Evolutionary conservation across 108 stramenopile species (phyloP).

Genomic region (Nitzschia sp.): DNA sequence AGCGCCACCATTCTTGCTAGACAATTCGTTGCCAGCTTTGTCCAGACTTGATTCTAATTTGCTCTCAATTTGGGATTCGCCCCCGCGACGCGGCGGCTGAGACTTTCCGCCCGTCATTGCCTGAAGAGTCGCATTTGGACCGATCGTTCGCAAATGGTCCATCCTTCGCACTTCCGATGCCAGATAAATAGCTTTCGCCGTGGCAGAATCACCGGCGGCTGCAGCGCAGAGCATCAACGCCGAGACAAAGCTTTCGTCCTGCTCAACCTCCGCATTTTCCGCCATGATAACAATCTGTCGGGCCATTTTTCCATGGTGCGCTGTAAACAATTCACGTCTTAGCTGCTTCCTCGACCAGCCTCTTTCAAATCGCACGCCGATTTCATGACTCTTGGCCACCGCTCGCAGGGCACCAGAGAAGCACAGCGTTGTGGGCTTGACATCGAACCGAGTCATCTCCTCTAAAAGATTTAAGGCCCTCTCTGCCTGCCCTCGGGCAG

Average conservation of each 20-base stretch:
- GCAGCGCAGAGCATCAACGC: conserved; percentile 84
- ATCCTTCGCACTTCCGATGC: conserved; percentile 72
- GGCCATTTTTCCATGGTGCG: conserved; percentile 83
- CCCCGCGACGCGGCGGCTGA: background rate
- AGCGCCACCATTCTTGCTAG: background rate
- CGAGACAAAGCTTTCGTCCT: conserved; percentile 81
- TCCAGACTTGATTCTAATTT: background rate
- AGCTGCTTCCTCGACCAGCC: conserved; percentile 63
- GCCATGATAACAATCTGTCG: conserved; percentile 72
- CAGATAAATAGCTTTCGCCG: conserved; percentile 80
- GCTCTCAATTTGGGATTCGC: background rate
- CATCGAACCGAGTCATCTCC: conserved; percentile 74
- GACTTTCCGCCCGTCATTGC: conserved; percentile 19
- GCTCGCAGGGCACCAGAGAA: conserved; percentile 77
- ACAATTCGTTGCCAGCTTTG: background rate
- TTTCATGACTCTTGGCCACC: conserved; percentile 72
- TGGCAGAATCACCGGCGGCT: conserved; percentile 81
- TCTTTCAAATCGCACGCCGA: conserved; percentile 67
- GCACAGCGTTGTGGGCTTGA: conserved; percentile 80
- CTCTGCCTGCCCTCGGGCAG: conserved; percentile 78
- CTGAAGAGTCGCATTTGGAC: conserved; percentile 44
- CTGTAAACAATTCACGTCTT: conserved; percentile 62
- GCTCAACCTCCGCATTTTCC: conserved; percentile 77
- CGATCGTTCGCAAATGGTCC: conserved; percentile 78
- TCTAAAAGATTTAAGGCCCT: conserved; percentile 74